Evolutionary conservation across 345 rosid species (phyloP).

Genomic region (Diplotaxis tenuifolia): DNA sequence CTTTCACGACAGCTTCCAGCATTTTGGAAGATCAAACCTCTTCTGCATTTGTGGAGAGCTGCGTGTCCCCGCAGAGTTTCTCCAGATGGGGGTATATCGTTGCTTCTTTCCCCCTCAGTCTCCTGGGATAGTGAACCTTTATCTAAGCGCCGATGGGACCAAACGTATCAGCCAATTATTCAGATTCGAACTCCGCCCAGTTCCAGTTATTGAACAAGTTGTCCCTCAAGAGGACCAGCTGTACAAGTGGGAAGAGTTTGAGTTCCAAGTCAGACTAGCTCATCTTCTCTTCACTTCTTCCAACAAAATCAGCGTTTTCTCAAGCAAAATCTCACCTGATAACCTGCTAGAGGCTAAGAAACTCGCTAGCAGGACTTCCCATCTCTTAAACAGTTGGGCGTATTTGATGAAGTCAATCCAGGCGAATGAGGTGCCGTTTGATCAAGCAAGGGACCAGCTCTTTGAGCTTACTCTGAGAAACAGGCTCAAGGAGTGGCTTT

Average conservation of each 20-base stretch:
- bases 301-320: slow-evolving; percentile 52
- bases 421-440: slow-evolving; percentile 45
- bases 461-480: slow-evolving; percentile 75
- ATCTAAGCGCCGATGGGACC: slow-evolving; percentile 73
- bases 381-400: slow-evolving; percentile 61
- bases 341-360: slow-evolving; percentile 69
- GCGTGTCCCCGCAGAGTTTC: slow-evolving; percentile 54
- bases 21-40: slow-evolving; percentile 58
- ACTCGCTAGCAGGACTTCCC: slow-evolving; percentile 53
- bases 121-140: slow-evolving; percentile 69
- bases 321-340: slow-evolving; percentile 54
- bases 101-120: slow-evolving; percentile 66
- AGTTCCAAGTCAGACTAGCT: slow-evolving; percentile 74
- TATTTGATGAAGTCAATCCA: slow-evolving; percentile 61
- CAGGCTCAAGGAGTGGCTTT: slow-evolving; percentile 78
- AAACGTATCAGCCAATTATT: slow-evolving; percentile 77
- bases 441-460: slow-evolving; percentile 64
- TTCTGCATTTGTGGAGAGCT: slow-evolving; percentile 75
- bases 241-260: slow-evolving; percentile 69
- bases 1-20: slow-evolving; percentile 58
- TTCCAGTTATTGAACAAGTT: slow-evolving; percentile 19
- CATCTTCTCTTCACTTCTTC: slow-evolving; percentile 74
- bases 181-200: slow-evolving; percentile 64
- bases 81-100: slow-evolving; percentile 76
- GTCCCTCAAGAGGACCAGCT: slow-evolving; percentile 39